phyloP scores from a whole-genome alignment of 139 green algal genomes.

The Coelastrella sp. region DNA sequence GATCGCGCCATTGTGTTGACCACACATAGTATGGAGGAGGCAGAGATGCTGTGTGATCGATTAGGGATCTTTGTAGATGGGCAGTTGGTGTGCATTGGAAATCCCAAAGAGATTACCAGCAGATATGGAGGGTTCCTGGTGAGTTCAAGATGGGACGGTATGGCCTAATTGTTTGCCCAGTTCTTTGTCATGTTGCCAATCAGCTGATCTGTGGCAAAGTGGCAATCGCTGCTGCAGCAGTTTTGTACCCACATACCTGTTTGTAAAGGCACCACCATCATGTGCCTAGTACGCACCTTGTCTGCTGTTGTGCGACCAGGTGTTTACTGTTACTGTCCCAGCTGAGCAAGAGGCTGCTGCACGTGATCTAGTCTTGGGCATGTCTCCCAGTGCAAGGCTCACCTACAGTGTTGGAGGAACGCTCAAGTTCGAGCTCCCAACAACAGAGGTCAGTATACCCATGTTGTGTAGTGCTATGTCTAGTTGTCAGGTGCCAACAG shows the following conservation, averaged over 20 bases:
- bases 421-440: constrained; percentile 79
- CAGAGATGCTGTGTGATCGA: constrained; percentile 85
- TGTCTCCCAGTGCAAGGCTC: constrained; percentile 62
- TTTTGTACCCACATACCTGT: background rate
- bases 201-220: too few relatives aligned
- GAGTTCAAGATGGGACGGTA: constrained; percentile 9
- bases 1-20: constrained; percentile 89
- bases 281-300: background rate
- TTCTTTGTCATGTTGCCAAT: too few relatives aligned
- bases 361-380: constrained; percentile 58
- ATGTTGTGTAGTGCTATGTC: too few relatives aligned
- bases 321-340: constrained; percentile 86
- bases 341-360: constrained; percentile 62
- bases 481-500: too few relatives aligned
- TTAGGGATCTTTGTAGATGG: constrained; percentile 84
- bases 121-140: constrained; percentile 69
- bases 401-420: constrained; percentile 78
- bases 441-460: constrained; percentile 20
- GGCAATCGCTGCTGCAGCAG: too few relatives aligned
- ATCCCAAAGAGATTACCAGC: constrained; percentile 86
- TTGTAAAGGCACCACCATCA: background rate
- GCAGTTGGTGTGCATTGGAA: constrained; percentile 88
- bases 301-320: constrained; percentile 34
- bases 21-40: constrained; percentile 93
- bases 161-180: background rate